A percentile compares a stretch with the other conserved stretches of the same genome.
Conservation (phyloP, 371 early-diverging fungal species). For the Syncephalis plumigaleata region DNA sequence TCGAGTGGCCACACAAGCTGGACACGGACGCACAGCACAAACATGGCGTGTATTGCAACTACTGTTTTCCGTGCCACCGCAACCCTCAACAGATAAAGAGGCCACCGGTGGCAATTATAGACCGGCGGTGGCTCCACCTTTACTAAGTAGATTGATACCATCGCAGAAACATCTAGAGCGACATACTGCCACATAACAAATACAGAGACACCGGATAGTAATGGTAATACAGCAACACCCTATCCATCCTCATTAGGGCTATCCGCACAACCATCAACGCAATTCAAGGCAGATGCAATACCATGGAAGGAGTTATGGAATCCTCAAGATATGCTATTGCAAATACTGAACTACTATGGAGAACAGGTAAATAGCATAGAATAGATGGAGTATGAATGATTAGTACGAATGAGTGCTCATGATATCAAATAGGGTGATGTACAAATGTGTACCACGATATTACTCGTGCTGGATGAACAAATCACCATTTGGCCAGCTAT, state of each 20-base stretch:
- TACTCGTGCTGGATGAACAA: slow-evolving; percentile 31
- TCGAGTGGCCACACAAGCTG: slow-evolving; percentile 17
- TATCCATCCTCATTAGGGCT: not conserved
- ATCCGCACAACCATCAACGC: slow-evolving; percentile 4
- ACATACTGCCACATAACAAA: not conserved
- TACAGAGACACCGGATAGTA: too few species aligned
- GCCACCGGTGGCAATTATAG: not conserved
- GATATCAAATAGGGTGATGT: slow-evolving; percentile 38
- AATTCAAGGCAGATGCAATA: slow-evolving; percentile 4
- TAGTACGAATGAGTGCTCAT: not conserved
- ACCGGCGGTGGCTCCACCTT: not conserved
- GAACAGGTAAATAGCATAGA: slow-evolving; percentile 26
- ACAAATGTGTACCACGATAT: slow-evolving; percentile 65
- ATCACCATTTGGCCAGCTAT: slow-evolving; percentile 21
- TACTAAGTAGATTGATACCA: not conserved
- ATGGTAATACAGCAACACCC: slow-evolving; percentile 1
- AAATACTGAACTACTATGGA: slow-evolving; percentile 49
- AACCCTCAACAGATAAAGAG: slow-evolving; percentile 2
- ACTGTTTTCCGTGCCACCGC: slow-evolving; percentile 24
- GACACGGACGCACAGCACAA: slow-evolving; percentile 37
- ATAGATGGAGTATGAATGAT: not conserved
- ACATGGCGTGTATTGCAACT: slow-evolving; percentile 64
- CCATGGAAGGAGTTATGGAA: too few species aligned
- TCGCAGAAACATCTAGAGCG: not conserved
- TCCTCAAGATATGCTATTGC: slow-evolving; percentile 21